phyloP scores from a whole-genome alignment of 2,329 filamentous ascomycete species.

The Alternaria alternata region DNA sequence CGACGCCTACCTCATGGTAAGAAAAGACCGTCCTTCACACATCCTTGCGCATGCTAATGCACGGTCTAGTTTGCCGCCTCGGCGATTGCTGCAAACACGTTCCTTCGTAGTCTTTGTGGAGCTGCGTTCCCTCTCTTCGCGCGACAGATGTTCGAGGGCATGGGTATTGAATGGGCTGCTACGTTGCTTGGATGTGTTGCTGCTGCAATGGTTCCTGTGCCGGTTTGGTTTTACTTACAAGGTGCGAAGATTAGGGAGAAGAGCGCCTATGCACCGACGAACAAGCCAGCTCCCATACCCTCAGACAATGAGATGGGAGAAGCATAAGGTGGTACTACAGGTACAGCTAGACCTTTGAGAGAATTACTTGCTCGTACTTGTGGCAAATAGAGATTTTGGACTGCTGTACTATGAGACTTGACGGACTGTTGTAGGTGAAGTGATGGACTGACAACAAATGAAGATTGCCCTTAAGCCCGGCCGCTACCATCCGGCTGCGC shows the following conservation, averaged over 20 bases:
- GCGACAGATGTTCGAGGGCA: slow-evolving; percentile 63
- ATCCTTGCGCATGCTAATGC: slow-evolving; percentile 16
- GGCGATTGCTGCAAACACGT: slow-evolving; percentile 65
- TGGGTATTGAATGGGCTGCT: slow-evolving; percentile 59
- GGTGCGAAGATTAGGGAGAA: slow-evolving; percentile 56
- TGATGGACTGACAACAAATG: not conserved
- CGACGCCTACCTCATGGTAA: slow-evolving; percentile 64
- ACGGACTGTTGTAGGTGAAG: no score
- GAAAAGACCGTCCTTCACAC: not conserved
- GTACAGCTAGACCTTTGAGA: not conserved
- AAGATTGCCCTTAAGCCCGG: not conserved
- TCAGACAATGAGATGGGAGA: not conserved
- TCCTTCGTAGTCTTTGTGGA: slow-evolving; percentile 60
- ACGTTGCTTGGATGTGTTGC: slow-evolving; percentile 57
- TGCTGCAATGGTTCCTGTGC: slow-evolving; percentile 55
- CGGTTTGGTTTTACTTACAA: slow-evolving; percentile 54
- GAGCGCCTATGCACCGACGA: slow-evolving; percentile 55
- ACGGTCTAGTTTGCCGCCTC: slow-evolving; percentile 57
- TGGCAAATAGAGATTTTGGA: not conserved
- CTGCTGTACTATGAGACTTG: not conserved
- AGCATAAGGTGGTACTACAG: no score
- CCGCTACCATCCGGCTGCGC: not conserved
- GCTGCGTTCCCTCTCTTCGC: slow-evolving; percentile 64
- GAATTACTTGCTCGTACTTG: not conserved
- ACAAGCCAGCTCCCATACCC: slow-evolving; percentile 21